Conservation (phyloP, 345 rosid genomes). For the Anacardium occidentale region DNA sequence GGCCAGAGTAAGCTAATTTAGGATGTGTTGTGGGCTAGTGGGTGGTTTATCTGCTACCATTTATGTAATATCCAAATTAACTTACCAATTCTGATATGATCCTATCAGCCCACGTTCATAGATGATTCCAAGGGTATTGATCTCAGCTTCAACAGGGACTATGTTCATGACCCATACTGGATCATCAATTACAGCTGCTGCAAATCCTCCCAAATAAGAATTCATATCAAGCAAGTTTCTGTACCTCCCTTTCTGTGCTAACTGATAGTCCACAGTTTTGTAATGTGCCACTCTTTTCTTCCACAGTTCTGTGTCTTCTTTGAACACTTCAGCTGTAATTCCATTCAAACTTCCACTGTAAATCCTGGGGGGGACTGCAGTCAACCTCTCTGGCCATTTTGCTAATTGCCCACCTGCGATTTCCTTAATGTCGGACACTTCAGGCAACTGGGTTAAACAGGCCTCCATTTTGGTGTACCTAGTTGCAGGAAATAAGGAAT, state of each 20-base stretch:
- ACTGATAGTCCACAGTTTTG: constrained; percentile 61
- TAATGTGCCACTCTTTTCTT: constrained; percentile 62
- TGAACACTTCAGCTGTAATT: constrained; percentile 50
- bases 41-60: not conserved
- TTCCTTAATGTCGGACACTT: constrained; percentile 52
- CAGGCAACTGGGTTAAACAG: constrained; percentile 81
- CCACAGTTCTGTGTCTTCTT: constrained; percentile 67
- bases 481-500: not conserved
- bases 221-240: constrained; percentile 90
- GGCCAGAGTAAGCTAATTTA: not conserved
- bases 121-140: constrained; percentile 73
- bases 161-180: constrained; percentile 89
- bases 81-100: constrained; percentile 85
- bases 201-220: constrained; percentile 74
- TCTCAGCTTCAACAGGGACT: constrained; percentile 61
- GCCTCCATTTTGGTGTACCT: constrained; percentile 87
- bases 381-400: constrained; percentile 84
- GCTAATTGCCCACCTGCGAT: constrained; percentile 63
- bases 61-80: too few relatives aligned
- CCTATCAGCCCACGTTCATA: constrained; percentile 91
- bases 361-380: constrained; percentile 76
- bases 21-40: not conserved
- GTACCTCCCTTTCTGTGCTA: constrained; percentile 70
- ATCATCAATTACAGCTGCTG: constrained; percentile 70
- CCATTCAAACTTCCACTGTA: constrained; percentile 51